These are phyloP conservation scores for Amesomyces nigricolor DNA, from an alignment of 2,329 filamentous ascomycete genomes.

Conservation along the genomic window DNA sequence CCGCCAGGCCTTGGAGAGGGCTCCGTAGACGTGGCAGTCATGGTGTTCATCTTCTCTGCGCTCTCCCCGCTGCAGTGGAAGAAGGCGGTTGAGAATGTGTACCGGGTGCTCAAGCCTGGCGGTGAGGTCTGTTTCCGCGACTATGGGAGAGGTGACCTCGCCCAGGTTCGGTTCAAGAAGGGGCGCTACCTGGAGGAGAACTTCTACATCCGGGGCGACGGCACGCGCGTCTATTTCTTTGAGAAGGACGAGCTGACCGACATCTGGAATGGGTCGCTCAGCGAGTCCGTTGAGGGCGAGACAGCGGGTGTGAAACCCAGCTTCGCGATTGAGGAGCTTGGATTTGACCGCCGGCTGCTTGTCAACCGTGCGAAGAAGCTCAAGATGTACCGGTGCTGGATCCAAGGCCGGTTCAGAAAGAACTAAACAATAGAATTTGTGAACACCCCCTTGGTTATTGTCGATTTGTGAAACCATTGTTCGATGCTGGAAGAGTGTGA, in stretches of 20 bases:
- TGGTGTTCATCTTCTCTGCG: conserved; percentile 97
- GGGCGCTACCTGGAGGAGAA: conserved; percentile 91
- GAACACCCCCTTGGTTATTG: neutral
- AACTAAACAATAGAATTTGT: conserved; percentile 35
- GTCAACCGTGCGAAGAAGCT: conserved; percentile 86
- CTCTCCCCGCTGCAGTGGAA: conserved; percentile 80
- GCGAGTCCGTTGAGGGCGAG: conserved; percentile 23
- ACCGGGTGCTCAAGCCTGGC: conserved; percentile 79
- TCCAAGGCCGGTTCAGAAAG: conserved; percentile 78
- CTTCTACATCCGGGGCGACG: conserved; percentile 93
- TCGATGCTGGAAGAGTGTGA: neutral
- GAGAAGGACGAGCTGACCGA: conserved; percentile 72
- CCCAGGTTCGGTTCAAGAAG: conserved; percentile 96
- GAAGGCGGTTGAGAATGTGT: conserved; percentile 73
- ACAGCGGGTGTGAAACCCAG: conserved; percentile 43
- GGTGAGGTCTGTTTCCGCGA: conserved; percentile 94
- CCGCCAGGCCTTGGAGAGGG: conserved; percentile 71
- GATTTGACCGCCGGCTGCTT: conserved; percentile 79
- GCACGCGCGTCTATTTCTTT: conserved; percentile 96
- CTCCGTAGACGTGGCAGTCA: conserved; percentile 84
- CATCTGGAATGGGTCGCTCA: conserved; percentile 62
- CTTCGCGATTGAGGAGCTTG: conserved; percentile 73
- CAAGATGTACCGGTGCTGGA: conserved; percentile 99
- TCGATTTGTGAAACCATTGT: neutral
- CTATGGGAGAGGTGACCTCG: conserved; percentile 91